These are phyloP conservation scores for Aulographum hederae DNA, from an alignment of 2,329 filamentous ascomycete genomes.

Conservation along the genomic window DNA sequence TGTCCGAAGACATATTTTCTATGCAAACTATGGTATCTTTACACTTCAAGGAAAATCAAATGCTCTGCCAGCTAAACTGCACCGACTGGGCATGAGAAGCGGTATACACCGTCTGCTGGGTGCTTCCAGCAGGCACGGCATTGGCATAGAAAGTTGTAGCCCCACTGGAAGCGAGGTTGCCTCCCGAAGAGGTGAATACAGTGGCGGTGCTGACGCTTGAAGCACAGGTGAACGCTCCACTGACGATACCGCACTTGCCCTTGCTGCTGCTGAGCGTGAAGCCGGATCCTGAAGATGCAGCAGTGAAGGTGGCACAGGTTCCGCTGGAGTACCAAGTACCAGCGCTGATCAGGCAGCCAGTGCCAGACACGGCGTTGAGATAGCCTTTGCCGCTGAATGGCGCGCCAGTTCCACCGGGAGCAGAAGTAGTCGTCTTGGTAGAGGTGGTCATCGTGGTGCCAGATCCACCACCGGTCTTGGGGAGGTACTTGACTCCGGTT, in stretches of 20 bases:
- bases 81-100: background rate
- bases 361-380: constrained; percentile 34
- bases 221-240: constrained; percentile 36
- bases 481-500: constrained; percentile 45
- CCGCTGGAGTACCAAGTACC: constrained; percentile 51
- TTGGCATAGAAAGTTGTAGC: constrained; percentile 25
- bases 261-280: constrained; percentile 42
- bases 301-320: constrained; percentile 48
- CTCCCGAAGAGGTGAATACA: constrained; percentile 20
- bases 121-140: constrained; percentile 20
- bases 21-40: too few relatives aligned
- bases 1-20: too few relatives aligned
- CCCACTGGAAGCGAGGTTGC: constrained; percentile 19
- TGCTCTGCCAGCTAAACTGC: background rate
- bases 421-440: constrained; percentile 9
- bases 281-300: constrained; percentile 20
- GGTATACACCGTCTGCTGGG: constrained; percentile 25
- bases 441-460: constrained; percentile 17
- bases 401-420: constrained; percentile 12
- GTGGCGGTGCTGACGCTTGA: constrained; percentile 25
- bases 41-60: too few relatives aligned
- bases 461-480: constrained; percentile 27
- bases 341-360: constrained; percentile 48
- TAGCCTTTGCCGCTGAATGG: constrained; percentile 41
- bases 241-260: constrained; percentile 37